Percentiles rank a stretch among this genome's conserved stretches.
These are phyloP conservation scores for Litchi chinensis DNA, from an alignment of 345 rosid species.

Conservation along the genomic window DNA sequence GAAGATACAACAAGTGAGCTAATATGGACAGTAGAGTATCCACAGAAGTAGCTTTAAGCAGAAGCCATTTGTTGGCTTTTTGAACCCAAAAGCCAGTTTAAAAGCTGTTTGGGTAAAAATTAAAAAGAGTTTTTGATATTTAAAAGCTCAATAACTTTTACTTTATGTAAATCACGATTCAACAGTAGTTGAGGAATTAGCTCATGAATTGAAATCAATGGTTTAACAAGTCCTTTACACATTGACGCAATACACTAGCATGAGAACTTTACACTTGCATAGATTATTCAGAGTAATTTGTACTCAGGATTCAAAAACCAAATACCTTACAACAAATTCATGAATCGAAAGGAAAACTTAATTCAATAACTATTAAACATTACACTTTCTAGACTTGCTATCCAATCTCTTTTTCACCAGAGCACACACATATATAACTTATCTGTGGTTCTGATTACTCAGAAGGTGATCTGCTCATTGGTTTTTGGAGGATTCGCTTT, in stretches of 20 bases:
- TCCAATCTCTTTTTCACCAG: background rate
- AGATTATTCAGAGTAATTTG: too few species aligned
- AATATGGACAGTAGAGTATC: too few species aligned
- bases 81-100: too few species aligned
- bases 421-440: slow-evolving; percentile 15
- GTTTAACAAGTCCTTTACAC: background rate
- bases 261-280: background rate
- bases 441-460: slow-evolving; percentile 78
- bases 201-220: too few species aligned
- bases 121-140: too few species aligned
- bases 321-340: background rate
- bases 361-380: slow-evolving; percentile 2
- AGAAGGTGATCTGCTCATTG: slow-evolving; percentile 61
- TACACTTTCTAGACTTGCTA: background rate
- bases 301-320: too few species aligned
- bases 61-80: too few species aligned
- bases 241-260: background rate
- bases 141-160: too few species aligned
- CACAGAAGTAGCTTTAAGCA: too few species aligned
- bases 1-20: too few species aligned
- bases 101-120: too few species aligned
- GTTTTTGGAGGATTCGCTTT: slow-evolving; percentile 66
- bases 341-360: background rate
- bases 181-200: background rate
- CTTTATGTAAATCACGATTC: too few species aligned